Conservation (phyloP, 1,284 basidiomycete species). For the Trichosporon ovoides region DNA sequence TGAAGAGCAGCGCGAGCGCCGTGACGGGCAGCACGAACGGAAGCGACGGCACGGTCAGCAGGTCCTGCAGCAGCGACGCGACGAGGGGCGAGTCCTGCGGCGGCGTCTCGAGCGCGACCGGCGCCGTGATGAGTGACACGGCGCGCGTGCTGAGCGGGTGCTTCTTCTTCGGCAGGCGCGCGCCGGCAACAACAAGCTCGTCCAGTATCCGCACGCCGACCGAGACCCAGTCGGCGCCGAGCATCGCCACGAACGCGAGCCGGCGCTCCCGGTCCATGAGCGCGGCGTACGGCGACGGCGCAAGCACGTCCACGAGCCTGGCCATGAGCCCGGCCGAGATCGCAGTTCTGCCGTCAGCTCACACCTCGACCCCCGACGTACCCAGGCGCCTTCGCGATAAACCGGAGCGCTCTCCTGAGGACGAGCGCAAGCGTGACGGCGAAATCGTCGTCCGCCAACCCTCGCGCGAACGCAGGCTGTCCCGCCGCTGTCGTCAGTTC, state of each 20-base stretch:
- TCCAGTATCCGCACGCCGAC: conserved; percentile 26
- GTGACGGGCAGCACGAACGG: conserved; percentile 41
- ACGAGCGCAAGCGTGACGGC: conserved; percentile 10
- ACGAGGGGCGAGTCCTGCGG: conserved; percentile 19
- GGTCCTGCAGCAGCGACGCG: conserved; percentile 31
- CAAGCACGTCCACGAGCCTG: conserved; percentile 20
- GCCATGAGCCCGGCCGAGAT: conserved; percentile 13
- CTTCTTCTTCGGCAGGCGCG: conserved; percentile 42
- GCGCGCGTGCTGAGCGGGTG: conserved; percentile 33
- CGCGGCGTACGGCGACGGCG: background rate
- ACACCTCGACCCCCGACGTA: background rate
- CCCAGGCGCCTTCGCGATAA: conserved; percentile 8
- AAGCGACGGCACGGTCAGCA: conserved; percentile 43
- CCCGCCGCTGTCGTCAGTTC: background rate
- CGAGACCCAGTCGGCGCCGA: conserved; percentile 32
- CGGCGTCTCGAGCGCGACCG: conserved; percentile 22
- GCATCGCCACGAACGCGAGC: conserved; percentile 11
- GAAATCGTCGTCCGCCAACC: background rate
- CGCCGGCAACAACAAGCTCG: conserved; percentile 29
- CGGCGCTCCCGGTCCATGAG: background rate
- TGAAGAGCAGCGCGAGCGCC: conserved; percentile 38
- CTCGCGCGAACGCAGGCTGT: background rate
- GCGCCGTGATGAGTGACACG: conserved; percentile 37
- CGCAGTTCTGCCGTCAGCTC: conserved; percentile 18
- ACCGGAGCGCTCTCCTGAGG: conserved; percentile 13